Conservation (phyloP, 345 rosid species). For the Carallia brachiata region DNA sequence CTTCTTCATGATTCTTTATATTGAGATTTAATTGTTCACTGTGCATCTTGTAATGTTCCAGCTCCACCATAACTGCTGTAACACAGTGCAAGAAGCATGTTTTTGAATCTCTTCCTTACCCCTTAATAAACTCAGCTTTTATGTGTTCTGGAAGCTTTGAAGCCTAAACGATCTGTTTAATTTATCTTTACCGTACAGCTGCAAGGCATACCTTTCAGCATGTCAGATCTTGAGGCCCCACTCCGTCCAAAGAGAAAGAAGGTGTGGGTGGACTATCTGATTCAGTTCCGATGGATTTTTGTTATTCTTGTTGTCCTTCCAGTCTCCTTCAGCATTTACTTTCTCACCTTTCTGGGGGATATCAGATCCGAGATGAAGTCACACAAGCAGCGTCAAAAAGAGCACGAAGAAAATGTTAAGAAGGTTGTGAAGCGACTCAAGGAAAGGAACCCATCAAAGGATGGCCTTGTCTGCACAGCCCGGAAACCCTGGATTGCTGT, state of each 20-base stretch:
- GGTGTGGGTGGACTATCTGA: conserved; percentile 78
- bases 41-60: neutral
- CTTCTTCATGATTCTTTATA: too few relatives aligned
- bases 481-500: conserved; percentile 99
- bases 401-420: conserved; percentile 83
- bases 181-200: conserved; percentile 22
- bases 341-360: conserved; percentile 94
- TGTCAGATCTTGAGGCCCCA: conserved; percentile 84
- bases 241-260: conserved; percentile 90
- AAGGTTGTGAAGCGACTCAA: conserved; percentile 87
- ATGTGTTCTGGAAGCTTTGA: neutral
- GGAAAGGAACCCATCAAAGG: conserved; percentile 72
- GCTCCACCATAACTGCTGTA: too few relatives aligned
- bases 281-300: conserved; percentile 83
- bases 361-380: conserved; percentile 84
- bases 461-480: conserved; percentile 98
- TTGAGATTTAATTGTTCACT: neutral
- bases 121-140: neutral
- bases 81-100: neutral
- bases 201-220: conserved; percentile 23
- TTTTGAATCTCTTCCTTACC: neutral
- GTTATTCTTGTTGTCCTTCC: conserved; percentile 95
- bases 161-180: neutral
- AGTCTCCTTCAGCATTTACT: conserved; percentile 68
- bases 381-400: conserved; percentile 77